Evolutionary conservation across 768 basidiomycete species (phyloP).

Genomic region (Psilocybe tampanensis): DNA sequence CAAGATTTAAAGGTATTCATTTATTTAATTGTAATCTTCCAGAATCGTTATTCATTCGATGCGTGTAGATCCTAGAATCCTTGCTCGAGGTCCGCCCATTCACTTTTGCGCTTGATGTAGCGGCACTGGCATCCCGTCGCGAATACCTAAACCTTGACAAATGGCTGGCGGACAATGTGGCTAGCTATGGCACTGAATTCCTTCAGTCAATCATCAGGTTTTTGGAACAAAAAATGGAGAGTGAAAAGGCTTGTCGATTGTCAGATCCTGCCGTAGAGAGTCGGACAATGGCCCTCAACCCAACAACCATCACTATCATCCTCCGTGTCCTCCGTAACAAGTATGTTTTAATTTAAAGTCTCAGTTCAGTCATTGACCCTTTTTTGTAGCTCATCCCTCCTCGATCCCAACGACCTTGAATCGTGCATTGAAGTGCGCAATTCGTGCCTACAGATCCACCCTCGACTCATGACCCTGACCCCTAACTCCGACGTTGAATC

Average conservation of each 20-base stretch:
- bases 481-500: constrained; percentile 89
- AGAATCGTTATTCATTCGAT: not conserved
- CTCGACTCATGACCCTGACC: constrained; percentile 91
- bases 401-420: constrained; percentile 79
- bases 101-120: constrained; percentile 90
- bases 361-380: not conserved
- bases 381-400: constrained; percentile 60
- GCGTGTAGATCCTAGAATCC: constrained; percentile 80
- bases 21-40: not conserved
- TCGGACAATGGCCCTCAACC: constrained; percentile 85
- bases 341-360: constrained; percentile 43
- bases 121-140: constrained; percentile 87
- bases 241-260: constrained; percentile 75
- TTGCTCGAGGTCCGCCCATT: constrained; percentile 89
- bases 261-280: constrained; percentile 79
- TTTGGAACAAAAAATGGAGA: constrained; percentile 90
- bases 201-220: constrained; percentile 87
- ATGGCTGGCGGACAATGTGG: constrained; percentile 91
- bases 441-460: constrained; percentile 91
- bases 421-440: constrained; percentile 92
- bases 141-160: constrained; percentile 96
- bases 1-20: constrained; percentile 85
- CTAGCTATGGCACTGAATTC: constrained; percentile 82
- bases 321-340: constrained; percentile 85
- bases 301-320: constrained; percentile 90